A percentile compares a stretch with the other conserved stretches of the same genome.
These are phyloP conservation scores for Penicillium vulpinum DNA, from an alignment of 2,329 filamentous ascomycete genomes.

Conservation along the genomic window DNA sequence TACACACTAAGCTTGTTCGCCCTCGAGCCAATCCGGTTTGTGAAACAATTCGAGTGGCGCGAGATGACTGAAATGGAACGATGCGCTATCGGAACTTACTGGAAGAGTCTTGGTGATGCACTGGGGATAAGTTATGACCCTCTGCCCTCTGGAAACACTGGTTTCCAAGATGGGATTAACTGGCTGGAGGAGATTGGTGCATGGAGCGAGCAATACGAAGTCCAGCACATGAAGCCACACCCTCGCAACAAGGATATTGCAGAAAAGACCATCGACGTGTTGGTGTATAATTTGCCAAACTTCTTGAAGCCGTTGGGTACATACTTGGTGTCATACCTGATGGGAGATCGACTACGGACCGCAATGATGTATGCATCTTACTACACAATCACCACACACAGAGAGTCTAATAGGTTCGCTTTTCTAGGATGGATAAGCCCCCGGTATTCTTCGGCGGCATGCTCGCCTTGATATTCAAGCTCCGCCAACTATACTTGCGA, in stretches of 20 bases:
- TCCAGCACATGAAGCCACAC: constrained; percentile 57
- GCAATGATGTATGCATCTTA: constrained; percentile 61
- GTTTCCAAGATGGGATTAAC: constrained; percentile 52
- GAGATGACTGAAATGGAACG: constrained; percentile 64
- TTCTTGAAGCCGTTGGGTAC: constrained; percentile 48
- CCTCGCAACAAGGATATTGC: constrained; percentile 55
- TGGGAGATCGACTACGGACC: constrained; percentile 63
- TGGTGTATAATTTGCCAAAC: constrained; percentile 57
- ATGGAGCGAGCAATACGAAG: constrained; percentile 61
- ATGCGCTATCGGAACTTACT: constrained; percentile 66
- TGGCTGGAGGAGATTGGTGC: constrained; percentile 52
- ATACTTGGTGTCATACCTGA: constrained; percentile 56
- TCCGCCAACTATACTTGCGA: constrained; percentile 57
- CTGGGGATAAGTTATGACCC: constrained; percentile 61
- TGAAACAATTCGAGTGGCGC: constrained; percentile 69
- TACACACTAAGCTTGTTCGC: constrained; percentile 67
- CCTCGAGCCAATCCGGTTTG: constrained; percentile 64
- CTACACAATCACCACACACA: neutral
- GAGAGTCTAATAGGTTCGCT: neutral
- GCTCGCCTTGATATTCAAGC: constrained; percentile 49
- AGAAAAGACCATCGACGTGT: constrained; percentile 59
- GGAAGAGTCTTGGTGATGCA: constrained; percentile 69
- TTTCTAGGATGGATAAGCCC: constrained; percentile 38
- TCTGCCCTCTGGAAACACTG: constrained; percentile 42
- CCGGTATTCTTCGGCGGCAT: constrained; percentile 32